Evolutionary conservation across 805 yeast genomes (phyloP).

Genomic region (Wickerhamomyces subpelliculosus): DNA sequence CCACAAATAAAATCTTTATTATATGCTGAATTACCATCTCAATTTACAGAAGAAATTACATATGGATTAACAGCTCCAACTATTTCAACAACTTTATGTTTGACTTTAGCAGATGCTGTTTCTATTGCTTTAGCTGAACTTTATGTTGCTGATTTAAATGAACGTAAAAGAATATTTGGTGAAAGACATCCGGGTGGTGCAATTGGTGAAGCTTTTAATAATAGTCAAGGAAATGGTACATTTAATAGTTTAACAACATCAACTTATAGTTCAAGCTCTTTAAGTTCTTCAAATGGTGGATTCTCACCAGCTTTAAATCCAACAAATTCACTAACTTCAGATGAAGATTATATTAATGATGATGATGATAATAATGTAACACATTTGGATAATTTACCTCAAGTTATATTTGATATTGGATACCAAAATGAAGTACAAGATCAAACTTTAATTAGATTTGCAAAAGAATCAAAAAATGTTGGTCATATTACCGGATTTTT

Average conservation of each 20-base stretch:
- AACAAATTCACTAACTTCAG: constrained; percentile 1
- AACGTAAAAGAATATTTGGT: constrained; percentile 53
- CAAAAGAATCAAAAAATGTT: constrained; percentile 22
- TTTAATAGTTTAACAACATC: constrained; percentile 5
- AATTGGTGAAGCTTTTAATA: constrained; percentile 58
- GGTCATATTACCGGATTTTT: constrained; percentile 13
- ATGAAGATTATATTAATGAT: too few relatives aligned
- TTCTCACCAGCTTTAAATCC: constrained; percentile 9
- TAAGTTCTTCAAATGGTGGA: constrained; percentile 4
- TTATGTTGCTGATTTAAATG: constrained; percentile 46
- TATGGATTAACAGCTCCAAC: constrained; percentile 89
- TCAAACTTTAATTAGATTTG: constrained; percentile 10
- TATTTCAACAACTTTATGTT: constrained; percentile 68
- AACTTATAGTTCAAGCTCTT: constrained; percentile 8
- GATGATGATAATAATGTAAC: constrained; percentile 2
- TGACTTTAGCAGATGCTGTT: constrained; percentile 73
- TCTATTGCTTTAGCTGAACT: constrained; percentile 68
- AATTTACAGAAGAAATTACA: constrained; percentile 46
- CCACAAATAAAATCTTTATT: constrained; percentile 46
- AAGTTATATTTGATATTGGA: neutral
- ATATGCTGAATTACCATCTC: constrained; percentile 54
- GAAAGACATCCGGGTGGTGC: constrained; percentile 89
- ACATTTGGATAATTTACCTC: neutral
- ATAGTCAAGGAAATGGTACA: constrained; percentile 6
- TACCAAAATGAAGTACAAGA: constrained; percentile 4